These are phyloP conservation scores for Trametes punicea DNA, from an alignment of 768 basidiomycete genomes.

Conservation along the genomic window DNA sequence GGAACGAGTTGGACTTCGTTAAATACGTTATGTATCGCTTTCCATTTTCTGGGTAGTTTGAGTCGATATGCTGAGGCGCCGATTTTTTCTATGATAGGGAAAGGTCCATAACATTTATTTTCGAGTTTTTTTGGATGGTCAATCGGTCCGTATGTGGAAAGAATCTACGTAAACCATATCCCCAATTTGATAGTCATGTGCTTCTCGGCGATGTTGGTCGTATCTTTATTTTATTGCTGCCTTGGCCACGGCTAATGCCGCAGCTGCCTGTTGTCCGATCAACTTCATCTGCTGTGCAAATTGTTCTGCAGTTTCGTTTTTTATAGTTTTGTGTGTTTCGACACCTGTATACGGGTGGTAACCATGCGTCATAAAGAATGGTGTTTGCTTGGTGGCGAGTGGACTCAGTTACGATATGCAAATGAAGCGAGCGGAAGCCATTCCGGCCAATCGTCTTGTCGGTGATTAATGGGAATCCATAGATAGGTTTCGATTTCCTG, in stretches of 20 bases:
- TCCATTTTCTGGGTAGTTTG: constrained; percentile 24
- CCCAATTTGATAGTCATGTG: constrained; percentile 13
- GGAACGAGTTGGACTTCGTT: constrained; percentile 18
- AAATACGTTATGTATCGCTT: constrained; percentile 28
- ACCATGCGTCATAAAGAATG: no score
- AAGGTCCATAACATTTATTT: constrained; percentile 25
- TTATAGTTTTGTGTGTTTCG: no score
- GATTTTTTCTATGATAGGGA: constrained; percentile 25
- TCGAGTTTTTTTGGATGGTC: constrained; percentile 28
- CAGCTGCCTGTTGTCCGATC: constrained; percentile 10
- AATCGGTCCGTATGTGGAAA: constrained; percentile 24
- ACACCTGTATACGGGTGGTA: no score
- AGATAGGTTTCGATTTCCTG: constrained; percentile 40
- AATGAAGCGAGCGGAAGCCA: constrained; percentile 34
- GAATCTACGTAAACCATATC: constrained; percentile 30
- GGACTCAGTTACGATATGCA: constrained; percentile 30
- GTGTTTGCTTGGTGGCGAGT: constrained; percentile 2
- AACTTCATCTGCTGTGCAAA: constrained; percentile 22
- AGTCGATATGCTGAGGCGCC: constrained; percentile 25
- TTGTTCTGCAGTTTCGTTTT: no score
- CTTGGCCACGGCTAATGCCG: constrained; percentile 20
- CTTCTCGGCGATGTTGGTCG: neutral
- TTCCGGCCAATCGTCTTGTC: constrained; percentile 34
- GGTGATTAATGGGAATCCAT: constrained; percentile 29
- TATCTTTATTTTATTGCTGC: constrained; percentile 31